Evolutionary conservation across 352 stramenopile genomes (phyloP).

Genomic region (Proteromonas lacertae): DNA sequence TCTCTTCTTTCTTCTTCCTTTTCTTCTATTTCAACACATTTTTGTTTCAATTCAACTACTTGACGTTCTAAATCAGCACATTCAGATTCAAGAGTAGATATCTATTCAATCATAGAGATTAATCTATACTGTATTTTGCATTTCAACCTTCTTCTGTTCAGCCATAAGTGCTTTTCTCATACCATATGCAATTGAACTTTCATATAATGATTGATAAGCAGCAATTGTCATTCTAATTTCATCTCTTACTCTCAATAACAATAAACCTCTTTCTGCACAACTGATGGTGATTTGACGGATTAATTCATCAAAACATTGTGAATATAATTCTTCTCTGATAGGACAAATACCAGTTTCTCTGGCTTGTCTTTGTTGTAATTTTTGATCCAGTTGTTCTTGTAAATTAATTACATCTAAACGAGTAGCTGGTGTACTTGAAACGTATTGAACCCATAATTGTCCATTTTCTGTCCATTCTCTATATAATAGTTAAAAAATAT

Average conservation of each 20-base stretch:
- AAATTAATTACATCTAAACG: conserved; percentile 55
- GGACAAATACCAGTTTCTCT: conserved; percentile 57
- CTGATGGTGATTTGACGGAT: conserved; percentile 66
- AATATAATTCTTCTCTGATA: conserved; percentile 51
- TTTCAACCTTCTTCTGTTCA: conserved; percentile 48
- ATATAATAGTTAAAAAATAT: conserved; percentile 1
- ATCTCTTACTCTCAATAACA: conserved; percentile 44
- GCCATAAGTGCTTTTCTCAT: conserved; percentile 63
- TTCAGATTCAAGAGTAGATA: conserved; percentile 29
- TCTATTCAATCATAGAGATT: too few species aligned
- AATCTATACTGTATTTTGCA: too few species aligned
- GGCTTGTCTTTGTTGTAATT: conserved; percentile 46
- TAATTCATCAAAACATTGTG: conserved; percentile 56
- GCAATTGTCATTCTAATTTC: conserved; percentile 57
- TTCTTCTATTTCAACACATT: conserved; percentile 11
- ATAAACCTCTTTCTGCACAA: conserved; percentile 41
- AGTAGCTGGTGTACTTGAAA: conserved; percentile 47
- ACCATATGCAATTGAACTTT: conserved; percentile 51
- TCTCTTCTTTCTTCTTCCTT: conserved; percentile 12
- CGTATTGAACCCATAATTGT: conserved; percentile 59
- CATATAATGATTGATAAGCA: conserved; percentile 58
- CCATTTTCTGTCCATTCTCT: conserved; percentile 26
- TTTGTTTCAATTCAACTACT: conserved; percentile 23
- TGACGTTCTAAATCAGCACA: conserved; percentile 29
- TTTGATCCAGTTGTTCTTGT: conserved; percentile 41